Evolutionary conservation across 495 filamentous ascomycete genomes (phyloP), one percentile per base, ranked within the genome.

Genomic region (Chaetomium cochliodes): DNA sequence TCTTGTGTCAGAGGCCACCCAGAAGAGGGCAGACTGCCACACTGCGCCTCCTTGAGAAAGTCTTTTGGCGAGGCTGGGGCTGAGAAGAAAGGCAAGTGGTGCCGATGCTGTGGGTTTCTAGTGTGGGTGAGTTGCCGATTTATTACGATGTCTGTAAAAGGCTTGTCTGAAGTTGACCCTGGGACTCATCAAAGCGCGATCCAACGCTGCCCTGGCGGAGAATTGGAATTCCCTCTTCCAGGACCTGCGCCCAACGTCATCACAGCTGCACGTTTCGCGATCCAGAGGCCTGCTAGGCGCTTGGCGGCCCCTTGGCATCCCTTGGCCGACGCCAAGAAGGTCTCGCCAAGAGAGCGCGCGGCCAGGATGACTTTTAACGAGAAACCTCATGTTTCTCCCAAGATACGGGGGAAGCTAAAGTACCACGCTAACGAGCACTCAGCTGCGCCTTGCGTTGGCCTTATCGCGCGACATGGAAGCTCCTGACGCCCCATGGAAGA

Each of bases 211-310:
- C 28, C 26, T 28, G 23, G 8, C 12, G 3, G 7, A 13, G 20
- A 13, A 22, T 9, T 37, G 6, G 33, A 37, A 37, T 9, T 12
- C 33, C 6, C 33, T 37, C 15, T 12, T 47, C 3, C 28, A n/a
- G n/a, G 44, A n/a, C 44, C n/a, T 47, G 44, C 9, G 1, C 3
- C 28, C 9, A 60, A 60, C 58, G 58, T 60, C 58, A 60, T 60
- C 18, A 33, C n/a, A 9, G 46, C n/a, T 25, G 46, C 44, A 23
- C n/a, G 46, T 44, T 60, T 50, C 39, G 26, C n/a, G 28, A 60
- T 60, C 20, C 26, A 13, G 20, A 41, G 23, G 56, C 20, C 51
- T 42, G 20, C 20, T 37, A 33, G 44, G 58, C 8, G 46, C 58
- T 60, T 51, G 58, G 58, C 58, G 39, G 4, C 5, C 18, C 26